Conservation (phyloP, 805 yeast genomes). For the Cyberlindnera maclurae region DNA sequence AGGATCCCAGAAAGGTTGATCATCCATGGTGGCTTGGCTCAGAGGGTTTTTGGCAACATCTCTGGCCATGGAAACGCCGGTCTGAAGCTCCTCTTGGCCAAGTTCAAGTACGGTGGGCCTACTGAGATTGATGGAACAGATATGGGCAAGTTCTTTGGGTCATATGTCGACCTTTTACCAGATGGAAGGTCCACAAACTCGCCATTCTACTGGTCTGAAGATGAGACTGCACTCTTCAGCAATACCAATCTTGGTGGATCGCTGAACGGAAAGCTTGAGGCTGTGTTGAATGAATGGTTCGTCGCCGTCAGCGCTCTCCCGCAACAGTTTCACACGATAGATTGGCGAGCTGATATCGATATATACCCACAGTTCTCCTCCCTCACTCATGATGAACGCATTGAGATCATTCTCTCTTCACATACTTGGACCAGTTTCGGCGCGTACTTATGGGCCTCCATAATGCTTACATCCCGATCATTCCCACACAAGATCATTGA, state of each 20-base stretch:
- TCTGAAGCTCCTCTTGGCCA: conserved; percentile 34
- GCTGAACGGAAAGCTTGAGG: conserved; percentile 36
- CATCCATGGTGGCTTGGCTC: conserved; percentile 21
- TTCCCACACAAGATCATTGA: conserved; percentile 54
- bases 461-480: conserved; percentile 69
- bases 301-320: conserved; percentile 11
- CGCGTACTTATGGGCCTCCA: conserved; percentile 68
- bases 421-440: conserved; percentile 55
- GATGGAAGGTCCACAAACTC: conserved; percentile 32
- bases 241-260: conserved; percentile 64
- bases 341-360: conserved; percentile 13
- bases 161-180: conserved; percentile 50
- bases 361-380: conserved; percentile 13
- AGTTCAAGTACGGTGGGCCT: conserved; percentile 30
- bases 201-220: conserved; percentile 57
- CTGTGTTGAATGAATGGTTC: conserved; percentile 61
- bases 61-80: conserved; percentile 12
- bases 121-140: conserved; percentile 12
- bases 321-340: conserved; percentile 1
- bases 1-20: conserved; percentile 27
- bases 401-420: conserved; percentile 16
- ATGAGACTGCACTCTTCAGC: conserved; percentile 43
- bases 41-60: conserved; percentile 18
- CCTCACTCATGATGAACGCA: conserved; percentile 12
- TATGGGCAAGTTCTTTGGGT: conserved; percentile 26